These are phyloP conservation scores for Suillus decipiens DNA, from an alignment of 768 basidiomycete genomes.

Conservation along the genomic window DNA sequence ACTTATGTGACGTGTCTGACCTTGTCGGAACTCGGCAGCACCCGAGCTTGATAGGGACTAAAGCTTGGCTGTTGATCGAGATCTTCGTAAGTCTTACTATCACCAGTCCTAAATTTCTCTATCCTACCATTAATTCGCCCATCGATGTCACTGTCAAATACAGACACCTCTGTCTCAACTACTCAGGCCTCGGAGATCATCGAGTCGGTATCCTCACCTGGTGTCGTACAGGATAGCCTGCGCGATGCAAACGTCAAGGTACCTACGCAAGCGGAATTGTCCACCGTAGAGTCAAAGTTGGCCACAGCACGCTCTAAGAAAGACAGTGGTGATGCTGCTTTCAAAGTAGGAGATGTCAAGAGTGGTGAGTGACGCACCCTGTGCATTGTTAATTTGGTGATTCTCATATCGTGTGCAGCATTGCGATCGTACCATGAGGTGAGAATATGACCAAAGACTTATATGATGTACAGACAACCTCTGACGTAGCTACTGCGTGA, in stretches of 20 bases:
- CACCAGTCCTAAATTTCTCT: not conserved
- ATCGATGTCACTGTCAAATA: not conserved
- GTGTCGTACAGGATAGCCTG: constrained; percentile 4
- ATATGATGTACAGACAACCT: not conserved
- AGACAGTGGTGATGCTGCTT: constrained; percentile 64
- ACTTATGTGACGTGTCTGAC: not conserved
- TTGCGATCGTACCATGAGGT: constrained; percentile 76
- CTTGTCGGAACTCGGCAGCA: not conserved
- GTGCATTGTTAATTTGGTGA: not conserved
- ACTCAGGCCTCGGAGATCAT: constrained; percentile 1
- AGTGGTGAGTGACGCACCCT: constrained; percentile 45
- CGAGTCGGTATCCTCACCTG: constrained; percentile 5
- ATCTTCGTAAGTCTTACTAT: not conserved
- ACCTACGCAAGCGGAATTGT: constrained; percentile 21
- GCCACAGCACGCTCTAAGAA: constrained; percentile 67
- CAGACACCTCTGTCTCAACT: not conserved
- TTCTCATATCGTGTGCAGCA: constrained; percentile 42
- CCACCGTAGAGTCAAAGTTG: constrained; percentile 50
- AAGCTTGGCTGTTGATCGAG: too few relatives aligned
- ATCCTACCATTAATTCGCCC: not conserved
- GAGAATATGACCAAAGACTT: constrained; percentile 10
- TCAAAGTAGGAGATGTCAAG: constrained; percentile 63
- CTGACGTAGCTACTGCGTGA: constrained; percentile 16
- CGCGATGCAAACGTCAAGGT: constrained; percentile 23
- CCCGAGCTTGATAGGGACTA: constrained; percentile 1